A percentile compares a stretch with the other conserved stretches of the same genome.
These are phyloP conservation scores for Sophora flavescens DNA, from an alignment of 306 rosid species.

Conservation along the genomic window DNA sequence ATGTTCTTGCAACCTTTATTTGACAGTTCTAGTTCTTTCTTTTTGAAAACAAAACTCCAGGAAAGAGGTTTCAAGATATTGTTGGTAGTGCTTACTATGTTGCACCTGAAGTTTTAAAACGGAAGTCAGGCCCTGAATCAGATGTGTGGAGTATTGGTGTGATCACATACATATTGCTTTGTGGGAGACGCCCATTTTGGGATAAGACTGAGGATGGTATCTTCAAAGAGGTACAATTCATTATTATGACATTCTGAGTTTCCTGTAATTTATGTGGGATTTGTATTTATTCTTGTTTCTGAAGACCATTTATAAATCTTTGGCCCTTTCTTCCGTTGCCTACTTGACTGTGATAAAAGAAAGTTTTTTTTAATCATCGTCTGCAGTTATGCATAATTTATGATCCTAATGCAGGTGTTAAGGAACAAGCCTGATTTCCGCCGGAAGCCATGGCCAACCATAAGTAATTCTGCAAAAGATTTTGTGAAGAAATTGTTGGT, in stretches of 20 bases:
- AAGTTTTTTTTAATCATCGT: neutral
- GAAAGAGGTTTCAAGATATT: slow-evolving; percentile 85
- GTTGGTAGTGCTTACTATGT: slow-evolving; percentile 99
- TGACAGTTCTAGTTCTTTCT: slow-evolving; percentile 40
- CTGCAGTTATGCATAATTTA: slow-evolving; percentile 21
- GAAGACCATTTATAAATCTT: neutral
- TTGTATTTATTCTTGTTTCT: slow-evolving; percentile 14
- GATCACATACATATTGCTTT: slow-evolving; percentile 95
- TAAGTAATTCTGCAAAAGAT: slow-evolving; percentile 85
- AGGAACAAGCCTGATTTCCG: slow-evolving; percentile 95
- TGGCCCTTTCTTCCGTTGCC: slow-evolving; percentile 7
- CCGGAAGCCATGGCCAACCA: slow-evolving; percentile 94
- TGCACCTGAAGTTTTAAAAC: slow-evolving; percentile 97
- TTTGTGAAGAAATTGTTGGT: slow-evolving; percentile 93
- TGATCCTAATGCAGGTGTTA: slow-evolving; percentile 69
- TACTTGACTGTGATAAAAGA: neutral
- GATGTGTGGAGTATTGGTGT: slow-evolving; percentile 99
- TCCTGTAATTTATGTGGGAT: slow-evolving; percentile 32
- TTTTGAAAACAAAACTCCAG: slow-evolving; percentile 57
- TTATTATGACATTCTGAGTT: slow-evolving; percentile 37
- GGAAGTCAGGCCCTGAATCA: slow-evolving; percentile 98
- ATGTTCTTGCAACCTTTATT: slow-evolving; percentile 41
- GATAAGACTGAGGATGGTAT: slow-evolving; percentile 99
- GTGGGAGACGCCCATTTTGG: slow-evolving; percentile 99
- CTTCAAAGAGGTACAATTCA: slow-evolving; percentile 89